Percentiles rank a stretch among this genome's conserved stretches.
phyloP scores from a whole-genome alignment of 495 filamentous ascomycete species.

The Cladorrhinum samala region DNA sequence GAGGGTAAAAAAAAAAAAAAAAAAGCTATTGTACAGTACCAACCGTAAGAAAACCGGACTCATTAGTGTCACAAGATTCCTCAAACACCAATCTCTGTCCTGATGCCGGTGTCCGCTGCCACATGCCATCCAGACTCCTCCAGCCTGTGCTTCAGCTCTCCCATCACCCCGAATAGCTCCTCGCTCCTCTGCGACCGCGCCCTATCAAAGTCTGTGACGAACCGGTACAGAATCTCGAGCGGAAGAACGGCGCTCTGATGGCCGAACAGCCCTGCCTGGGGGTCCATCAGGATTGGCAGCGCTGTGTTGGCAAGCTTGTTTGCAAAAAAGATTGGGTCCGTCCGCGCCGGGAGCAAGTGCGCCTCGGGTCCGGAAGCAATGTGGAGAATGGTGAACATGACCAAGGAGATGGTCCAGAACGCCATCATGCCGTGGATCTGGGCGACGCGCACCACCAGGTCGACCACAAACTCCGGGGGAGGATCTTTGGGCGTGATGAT shows the following conservation, averaged over 20 bases:
- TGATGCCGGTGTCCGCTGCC: no score
- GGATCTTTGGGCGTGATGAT: neutral
- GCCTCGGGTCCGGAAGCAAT: neutral
- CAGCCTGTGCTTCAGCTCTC: no score
- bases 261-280: conserved; percentile 5
- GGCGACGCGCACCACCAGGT: conserved; percentile 4
- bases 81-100: no score
- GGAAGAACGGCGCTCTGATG: conserved; percentile 3
- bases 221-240: conserved; percentile 1
- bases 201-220: no score
- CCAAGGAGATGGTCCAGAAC: conserved; percentile 5
- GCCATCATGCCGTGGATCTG: conserved; percentile 10
- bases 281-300: neutral
- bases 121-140: no score
- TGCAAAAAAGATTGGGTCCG: neutral
- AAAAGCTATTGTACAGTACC: no score
- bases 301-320: neutral
- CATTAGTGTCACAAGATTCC: no score
- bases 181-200: no score
- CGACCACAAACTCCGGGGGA: neutral
- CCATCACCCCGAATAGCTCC: no score
- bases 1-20: no score
- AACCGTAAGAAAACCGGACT: no score
- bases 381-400: conserved; percentile 9
- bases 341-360: neutral